Conservation (phyloP, 164 flowering plant genomes). For the Houttuynia cordata region DNA sequence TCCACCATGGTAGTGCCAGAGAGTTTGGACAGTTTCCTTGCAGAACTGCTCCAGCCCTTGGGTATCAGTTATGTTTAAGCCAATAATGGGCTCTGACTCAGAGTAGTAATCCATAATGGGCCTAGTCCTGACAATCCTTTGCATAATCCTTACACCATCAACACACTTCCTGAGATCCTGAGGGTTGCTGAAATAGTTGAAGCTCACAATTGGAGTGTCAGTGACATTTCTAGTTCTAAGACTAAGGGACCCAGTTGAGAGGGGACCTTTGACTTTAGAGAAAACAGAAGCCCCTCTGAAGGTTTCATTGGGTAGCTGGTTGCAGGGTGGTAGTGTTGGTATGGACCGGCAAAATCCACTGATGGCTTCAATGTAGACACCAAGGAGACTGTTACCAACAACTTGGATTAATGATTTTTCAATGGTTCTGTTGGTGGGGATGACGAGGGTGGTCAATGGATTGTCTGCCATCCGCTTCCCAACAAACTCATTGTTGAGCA, state of each 20-base stretch:
- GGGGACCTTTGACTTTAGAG: conserved; percentile 51
- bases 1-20: conserved; percentile 96
- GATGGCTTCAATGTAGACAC: conserved; percentile 81
- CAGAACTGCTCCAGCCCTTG: conserved; percentile 56
- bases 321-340: conserved; percentile 47
- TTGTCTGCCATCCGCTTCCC: conserved; percentile 87
- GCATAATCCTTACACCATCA: conserved; percentile 45
- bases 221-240: conserved; percentile 42
- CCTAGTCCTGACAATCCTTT: no score
- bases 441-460: conserved; percentile 66
- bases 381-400: conserved; percentile 75
- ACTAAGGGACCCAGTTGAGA: conserved; percentile 50
- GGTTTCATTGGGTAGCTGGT: conserved; percentile 55
- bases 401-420: conserved; percentile 68
- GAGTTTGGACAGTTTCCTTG: conserved; percentile 66
- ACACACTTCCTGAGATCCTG: conserved; percentile 61
- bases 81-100: conserved; percentile 11
- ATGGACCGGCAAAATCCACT: conserved; percentile 69
- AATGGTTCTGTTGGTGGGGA: conserved; percentile 41
- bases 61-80: conserved; percentile 26
- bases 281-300: conserved; percentile 81
- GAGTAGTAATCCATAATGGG: conserved; percentile 24
- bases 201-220: conserved; percentile 68
- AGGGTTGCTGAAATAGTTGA: conserved; percentile 81
- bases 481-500: conserved; percentile 44